phyloP scores from a whole-genome alignment of 345 rosid genomes.

The Pelargonium nanum region DNA sequence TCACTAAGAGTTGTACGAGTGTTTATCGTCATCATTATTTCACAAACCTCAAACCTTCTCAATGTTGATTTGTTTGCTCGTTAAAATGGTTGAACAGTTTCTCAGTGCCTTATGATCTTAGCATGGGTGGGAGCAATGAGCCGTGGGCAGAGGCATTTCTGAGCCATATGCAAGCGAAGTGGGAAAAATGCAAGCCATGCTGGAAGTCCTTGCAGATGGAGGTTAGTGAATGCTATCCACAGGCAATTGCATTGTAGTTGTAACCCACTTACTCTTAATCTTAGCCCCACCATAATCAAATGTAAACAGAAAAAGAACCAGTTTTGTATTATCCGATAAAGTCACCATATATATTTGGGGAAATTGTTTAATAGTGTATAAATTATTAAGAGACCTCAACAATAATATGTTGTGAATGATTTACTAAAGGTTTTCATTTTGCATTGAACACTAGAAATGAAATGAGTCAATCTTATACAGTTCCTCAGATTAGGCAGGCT shows the following conservation, averaged over 20 bases:
- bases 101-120: slow-evolving; percentile 79
- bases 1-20: slow-evolving; percentile 3
- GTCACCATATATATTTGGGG: too few relatives aligned
- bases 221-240: slow-evolving; percentile 74
- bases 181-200: slow-evolving; percentile 53
- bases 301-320: not conserved
- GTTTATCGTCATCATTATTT: not conserved
- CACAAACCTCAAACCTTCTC: not conserved
- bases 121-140: slow-evolving; percentile 74
- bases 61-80: not conserved
- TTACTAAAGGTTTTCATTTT: too few relatives aligned
- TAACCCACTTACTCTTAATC: not conserved
- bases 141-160: slow-evolving; percentile 64
- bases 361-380: too few relatives aligned
- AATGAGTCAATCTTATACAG: too few relatives aligned
- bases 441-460: too few relatives aligned
- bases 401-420: too few relatives aligned
- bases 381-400: too few relatives aligned
- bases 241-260: slow-evolving; percentile 61
- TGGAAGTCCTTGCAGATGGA: slow-evolving; percentile 63
- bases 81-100: slow-evolving; percentile 35
- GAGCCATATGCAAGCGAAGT: slow-evolving; percentile 34
- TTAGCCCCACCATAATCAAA: not conserved
- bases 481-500: too few relatives aligned
- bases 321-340: not conserved